Evolutionary conservation across 345 rosid genomes (phyloP).

Genomic region (Salix brachista): DNA sequence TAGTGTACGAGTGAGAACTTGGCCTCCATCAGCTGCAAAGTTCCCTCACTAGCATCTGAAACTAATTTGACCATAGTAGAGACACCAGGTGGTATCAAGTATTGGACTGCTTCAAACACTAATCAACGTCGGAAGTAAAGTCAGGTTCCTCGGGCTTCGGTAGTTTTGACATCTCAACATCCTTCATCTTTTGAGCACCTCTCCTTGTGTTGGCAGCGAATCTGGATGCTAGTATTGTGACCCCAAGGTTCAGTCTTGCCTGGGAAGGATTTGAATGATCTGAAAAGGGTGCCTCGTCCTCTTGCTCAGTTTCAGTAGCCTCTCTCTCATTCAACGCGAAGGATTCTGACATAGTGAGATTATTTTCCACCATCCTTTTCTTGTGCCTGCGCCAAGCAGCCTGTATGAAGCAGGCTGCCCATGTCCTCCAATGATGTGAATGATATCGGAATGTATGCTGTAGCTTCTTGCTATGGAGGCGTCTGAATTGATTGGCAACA

Average conservation of each 20-base stretch:
- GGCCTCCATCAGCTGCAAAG: background rate
- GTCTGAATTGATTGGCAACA: conserved; percentile 58
- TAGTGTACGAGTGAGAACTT: background rate
- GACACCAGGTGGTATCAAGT: background rate
- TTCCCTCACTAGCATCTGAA: background rate
- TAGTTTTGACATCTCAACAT: conserved; percentile 60
- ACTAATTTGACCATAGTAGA: background rate
- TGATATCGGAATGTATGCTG: conserved; percentile 59
- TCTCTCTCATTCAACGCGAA: conserved; percentile 25
- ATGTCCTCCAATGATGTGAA: conserved; percentile 66
- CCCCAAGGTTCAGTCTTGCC: conserved; percentile 58
- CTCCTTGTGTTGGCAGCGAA: conserved; percentile 86
- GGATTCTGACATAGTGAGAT: conserved; percentile 41
- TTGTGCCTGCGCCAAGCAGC: conserved; percentile 56
- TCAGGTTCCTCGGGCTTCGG: conserved; percentile 88
- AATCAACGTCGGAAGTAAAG: conserved; percentile 48
- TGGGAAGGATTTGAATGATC: conserved; percentile 32
- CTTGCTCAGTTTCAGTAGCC: conserved; percentile 17
- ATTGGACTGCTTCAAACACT: background rate
- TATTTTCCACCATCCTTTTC: conserved; percentile 41
- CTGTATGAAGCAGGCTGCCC: conserved; percentile 67
- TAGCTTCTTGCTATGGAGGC: conserved; percentile 61
- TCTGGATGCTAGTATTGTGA: conserved; percentile 65
- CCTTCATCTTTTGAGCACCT: conserved; percentile 67
- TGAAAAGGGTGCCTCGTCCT: conserved; percentile 16